phyloP scores from a whole-genome alignment of 306 rosid species.

The Lathyrus oleraceus region DNA sequence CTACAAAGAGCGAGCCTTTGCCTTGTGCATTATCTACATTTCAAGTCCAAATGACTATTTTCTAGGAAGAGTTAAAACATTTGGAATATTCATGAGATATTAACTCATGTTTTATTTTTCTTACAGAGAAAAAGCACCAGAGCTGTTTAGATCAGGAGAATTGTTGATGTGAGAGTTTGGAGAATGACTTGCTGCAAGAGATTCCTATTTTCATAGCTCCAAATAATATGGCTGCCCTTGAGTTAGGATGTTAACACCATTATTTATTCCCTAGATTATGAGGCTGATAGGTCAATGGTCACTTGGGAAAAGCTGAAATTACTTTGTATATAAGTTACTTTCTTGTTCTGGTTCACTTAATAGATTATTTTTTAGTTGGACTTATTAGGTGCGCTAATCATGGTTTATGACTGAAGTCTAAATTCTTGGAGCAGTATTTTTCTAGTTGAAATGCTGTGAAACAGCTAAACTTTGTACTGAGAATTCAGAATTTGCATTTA shows the following conservation, averaged over 20 bases:
- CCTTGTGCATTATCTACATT: background rate
- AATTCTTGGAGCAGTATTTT: conserved; percentile 1
- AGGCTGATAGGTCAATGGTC: background rate
- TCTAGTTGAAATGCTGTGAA: background rate
- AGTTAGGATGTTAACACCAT: conserved; percentile 23
- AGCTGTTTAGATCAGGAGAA: conserved; percentile 38
- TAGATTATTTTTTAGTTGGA: background rate
- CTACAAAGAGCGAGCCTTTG: background rate
- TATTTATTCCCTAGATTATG: conserved; percentile 24
- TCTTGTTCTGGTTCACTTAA: background rate
- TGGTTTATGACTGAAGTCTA: background rate
- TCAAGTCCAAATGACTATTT: background rate
- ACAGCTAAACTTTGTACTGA: background rate
- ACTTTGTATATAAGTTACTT: conserved; percentile 23
- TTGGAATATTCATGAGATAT: background rate
- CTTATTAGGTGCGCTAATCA: conserved; percentile 19
- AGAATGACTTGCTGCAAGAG: conserved; percentile 23
- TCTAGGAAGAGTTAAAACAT: background rate
- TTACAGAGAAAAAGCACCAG: conserved; percentile 50
- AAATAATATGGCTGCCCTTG: conserved; percentile 9
- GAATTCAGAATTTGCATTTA: too few species aligned
- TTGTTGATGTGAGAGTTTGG: conserved; percentile 33
- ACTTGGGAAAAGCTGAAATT: background rate
- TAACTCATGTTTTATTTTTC: conserved; percentile 17
- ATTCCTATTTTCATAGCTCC: background rate